Base-by-base conservation (phyloP, 2,329 filamentous ascomycete genomes). In the Colletotrichum gigasporum region DNA sequence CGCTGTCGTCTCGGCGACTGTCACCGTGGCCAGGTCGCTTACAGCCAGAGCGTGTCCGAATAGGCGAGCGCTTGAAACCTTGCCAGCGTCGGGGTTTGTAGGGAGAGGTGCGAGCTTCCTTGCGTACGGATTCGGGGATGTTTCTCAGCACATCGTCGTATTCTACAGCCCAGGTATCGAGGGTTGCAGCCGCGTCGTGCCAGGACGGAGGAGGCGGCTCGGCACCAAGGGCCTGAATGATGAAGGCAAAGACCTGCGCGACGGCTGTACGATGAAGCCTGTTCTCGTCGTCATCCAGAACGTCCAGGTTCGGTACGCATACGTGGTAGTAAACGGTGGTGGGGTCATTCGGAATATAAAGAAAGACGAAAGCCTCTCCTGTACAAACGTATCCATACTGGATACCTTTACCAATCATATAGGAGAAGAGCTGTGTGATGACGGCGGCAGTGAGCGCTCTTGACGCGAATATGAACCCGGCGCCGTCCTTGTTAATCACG, bases 361-460 rank as follows among this genome's bases (percentile, higher is more conserved):
- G n/a, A n/a, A n/a, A n/a, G n/a, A n/a, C n/a, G n/a, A n/a, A n/a
- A n/a, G n/a, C n/a, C n/a, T n/a, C n/a, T n/a, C n/a, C n/a, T n/a
- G n/a, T n/a, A n/a, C n/a, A n/a, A n/a, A n/a, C n/a, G 52, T 79
- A 79, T 3, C 77, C 73, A 47, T 76, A 77, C 50, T 69, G 69
- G 14, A 76, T 73, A 32, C 73, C 69, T 47, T 76, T 78, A 32
- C 71, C 69, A 4, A 79, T 66, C 70, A 79, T 79, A 47, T 78
- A 78, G 6, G 75, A 78, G 68, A 79, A 81, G 7, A 81, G 72
- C 63, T 80, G 72, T 2, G 74, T 79, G 6, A 81, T 59, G 20
- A 78, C 74, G 22, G 77, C 76, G 18, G 76, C 71, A 39, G 69
- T 60, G 30, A 80, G 75, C n/a, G 37, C 11, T 62, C 52, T 75